Evolutionary conservation across 1,139 yeast species (phyloP).

Genomic region (Blastobotrys arbuscula): DNA sequence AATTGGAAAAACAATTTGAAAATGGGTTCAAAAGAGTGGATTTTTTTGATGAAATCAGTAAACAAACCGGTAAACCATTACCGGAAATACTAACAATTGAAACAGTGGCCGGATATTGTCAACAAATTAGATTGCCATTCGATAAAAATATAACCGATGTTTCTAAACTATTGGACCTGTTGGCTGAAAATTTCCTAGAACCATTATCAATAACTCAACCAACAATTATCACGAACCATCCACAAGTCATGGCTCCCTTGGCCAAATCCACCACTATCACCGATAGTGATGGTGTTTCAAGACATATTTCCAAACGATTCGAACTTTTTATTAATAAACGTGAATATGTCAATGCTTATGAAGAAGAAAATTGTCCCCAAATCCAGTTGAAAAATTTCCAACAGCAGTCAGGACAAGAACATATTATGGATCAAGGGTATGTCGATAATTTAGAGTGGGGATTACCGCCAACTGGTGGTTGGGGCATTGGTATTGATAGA

Average conservation of each 20-base stretch:
- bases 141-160: constrained; percentile 36
- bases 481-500: constrained; percentile 94
- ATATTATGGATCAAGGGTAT: constrained; percentile 67
- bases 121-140: constrained; percentile 33
- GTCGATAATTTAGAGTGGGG: constrained; percentile 82
- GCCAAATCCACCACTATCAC: constrained; percentile 54
- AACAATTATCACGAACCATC: constrained; percentile 75
- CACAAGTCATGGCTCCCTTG: constrained; percentile 78
- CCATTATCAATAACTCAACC: constrained; percentile 53
- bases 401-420: constrained; percentile 39
- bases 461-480: constrained; percentile 96
- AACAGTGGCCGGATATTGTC: constrained; percentile 10
- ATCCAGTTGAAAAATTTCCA: constrained; percentile 49
- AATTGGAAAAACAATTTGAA: constrained; percentile 16
- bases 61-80: constrained; percentile 37
- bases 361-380: constrained; percentile 87
- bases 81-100: constrained; percentile 35
- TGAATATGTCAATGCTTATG: constrained; percentile 91
- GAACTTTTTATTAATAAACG: constrained; percentile 76
- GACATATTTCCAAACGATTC: constrained; percentile 60
- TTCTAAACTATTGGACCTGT: constrained; percentile 57
- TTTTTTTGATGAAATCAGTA: constrained; percentile 44
- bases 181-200: constrained; percentile 62
- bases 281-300: constrained; percentile 27
- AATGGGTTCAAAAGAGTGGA: constrained; percentile 35